A percentile compares a stretch with the other conserved stretches of the same genome.
Evolutionary conservation across 192 early-diverging fungal genomes (phyloP).

Genomic region (Coemansia erecta): DNA sequence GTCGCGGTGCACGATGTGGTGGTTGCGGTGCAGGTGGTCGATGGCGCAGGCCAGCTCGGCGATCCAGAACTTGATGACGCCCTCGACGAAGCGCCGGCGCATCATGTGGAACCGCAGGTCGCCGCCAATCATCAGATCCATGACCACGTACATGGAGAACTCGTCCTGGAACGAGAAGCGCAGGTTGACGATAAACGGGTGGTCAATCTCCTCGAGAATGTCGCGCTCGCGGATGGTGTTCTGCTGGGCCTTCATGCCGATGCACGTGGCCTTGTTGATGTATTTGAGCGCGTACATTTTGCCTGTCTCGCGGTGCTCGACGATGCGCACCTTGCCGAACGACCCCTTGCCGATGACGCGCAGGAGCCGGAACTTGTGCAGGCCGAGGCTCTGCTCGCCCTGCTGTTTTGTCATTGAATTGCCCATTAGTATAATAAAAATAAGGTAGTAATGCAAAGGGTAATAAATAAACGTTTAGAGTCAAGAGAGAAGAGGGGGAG

Average conservation of each 20-base stretch:
- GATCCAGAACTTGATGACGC: conserved; percentile 79
- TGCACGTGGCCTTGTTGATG: conserved; percentile 94
- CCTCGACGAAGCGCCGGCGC: conserved; percentile 67
- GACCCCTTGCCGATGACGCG: conserved; percentile 92
- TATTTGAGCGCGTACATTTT: conserved; percentile 92
- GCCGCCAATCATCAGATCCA: conserved; percentile 94
- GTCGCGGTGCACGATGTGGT: conserved; percentile 87
- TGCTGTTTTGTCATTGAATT: conserved; percentile 43
- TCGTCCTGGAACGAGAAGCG: conserved; percentile 96
- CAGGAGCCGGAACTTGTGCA: conserved; percentile 87
- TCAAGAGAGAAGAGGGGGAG: neutral
- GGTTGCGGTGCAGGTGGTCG: conserved; percentile 71
- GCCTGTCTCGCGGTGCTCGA: conserved; percentile 79
- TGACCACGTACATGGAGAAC: conserved; percentile 86
- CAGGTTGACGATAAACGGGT: conserved; percentile 84
- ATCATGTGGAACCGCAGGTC: conserved; percentile 84
- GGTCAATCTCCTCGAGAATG: conserved; percentile 82
- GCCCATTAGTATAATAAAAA: conserved; percentile 25
- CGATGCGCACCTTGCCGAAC: conserved; percentile 95
- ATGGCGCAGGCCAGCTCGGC: conserved; percentile 84
- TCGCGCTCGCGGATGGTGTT: conserved; percentile 90
- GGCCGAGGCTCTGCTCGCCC: conserved; percentile 46
- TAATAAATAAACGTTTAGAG: conserved; percentile 5
- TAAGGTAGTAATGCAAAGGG: neutral
- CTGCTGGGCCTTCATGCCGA: conserved; percentile 78